Percentiles rank a stretch among this genome's conserved stretches.
Conservation (phyloP, 257 asterid species). For the Phtheirospermum japonicum region DNA sequence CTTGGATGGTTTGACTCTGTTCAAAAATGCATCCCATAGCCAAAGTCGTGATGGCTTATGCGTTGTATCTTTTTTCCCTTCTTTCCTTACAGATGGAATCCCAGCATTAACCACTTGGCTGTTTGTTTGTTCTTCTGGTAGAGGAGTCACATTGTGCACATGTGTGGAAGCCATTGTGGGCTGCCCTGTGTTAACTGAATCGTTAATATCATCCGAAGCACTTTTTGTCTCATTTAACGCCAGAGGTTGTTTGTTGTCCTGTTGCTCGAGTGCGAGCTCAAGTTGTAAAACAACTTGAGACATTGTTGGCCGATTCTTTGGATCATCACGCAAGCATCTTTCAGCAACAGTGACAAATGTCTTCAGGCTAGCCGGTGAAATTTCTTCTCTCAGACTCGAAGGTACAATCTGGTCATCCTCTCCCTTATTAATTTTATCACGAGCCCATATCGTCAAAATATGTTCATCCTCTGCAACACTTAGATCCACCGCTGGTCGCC, state of each 20-base stretch:
- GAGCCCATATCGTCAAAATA: constrained; percentile 48
- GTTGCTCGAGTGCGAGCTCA: constrained; percentile 37
- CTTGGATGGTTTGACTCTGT: constrained; percentile 29
- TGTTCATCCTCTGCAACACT: constrained; percentile 39
- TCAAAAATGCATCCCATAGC: constrained; percentile 35
- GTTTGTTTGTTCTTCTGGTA: constrained; percentile 6
- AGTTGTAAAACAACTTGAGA: constrained; percentile 47
- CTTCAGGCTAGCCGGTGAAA: constrained; percentile 38
- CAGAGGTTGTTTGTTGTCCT: constrained; percentile 11
- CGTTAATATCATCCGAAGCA: constrained; percentile 15
- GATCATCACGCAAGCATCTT: constrained; percentile 48
- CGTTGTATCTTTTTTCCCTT: constrained; percentile 17
- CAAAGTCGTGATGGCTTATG: constrained; percentile 25
- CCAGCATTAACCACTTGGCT: constrained; percentile 9
- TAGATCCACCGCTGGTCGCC: constrained; percentile 49
- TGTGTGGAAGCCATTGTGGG: constrained; percentile 10
- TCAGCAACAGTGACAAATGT: constrained; percentile 37
- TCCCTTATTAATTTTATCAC: constrained; percentile 44
- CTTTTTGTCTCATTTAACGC: constrained; percentile 15
- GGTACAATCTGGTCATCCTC: constrained; percentile 44
- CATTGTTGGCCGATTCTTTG: constrained; percentile 59
- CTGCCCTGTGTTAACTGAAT: constrained; percentile 11
- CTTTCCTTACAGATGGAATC: constrained; percentile 11
- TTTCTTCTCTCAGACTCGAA: constrained; percentile 28
- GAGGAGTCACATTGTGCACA: constrained; percentile 18